Conservation (phyloP, 176 grass and related monocot genomes). For the Triticum dicoccoides region DNA sequence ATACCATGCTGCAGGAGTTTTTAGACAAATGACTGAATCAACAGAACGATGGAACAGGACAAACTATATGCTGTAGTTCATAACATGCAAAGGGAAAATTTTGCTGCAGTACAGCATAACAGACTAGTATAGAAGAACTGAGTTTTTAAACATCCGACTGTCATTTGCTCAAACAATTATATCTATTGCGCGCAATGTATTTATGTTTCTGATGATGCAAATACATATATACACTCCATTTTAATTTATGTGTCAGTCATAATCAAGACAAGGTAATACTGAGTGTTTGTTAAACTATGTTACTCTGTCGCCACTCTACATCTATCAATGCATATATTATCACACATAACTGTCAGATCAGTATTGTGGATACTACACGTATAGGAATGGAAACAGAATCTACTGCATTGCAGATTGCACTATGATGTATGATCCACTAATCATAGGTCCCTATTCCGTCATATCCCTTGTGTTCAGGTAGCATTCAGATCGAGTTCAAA, state of each 20-base stretch:
- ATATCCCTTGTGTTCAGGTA: neutral
- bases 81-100: neutral
- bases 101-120: neutral
- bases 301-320: neutral
- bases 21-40: conserved; percentile 22
- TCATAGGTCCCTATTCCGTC: neutral
- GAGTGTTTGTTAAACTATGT: neutral
- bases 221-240: neutral
- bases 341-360: neutral
- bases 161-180: neutral
- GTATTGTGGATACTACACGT: neutral
- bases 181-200: neutral
- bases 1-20: conserved; percentile 50
- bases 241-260: neutral
- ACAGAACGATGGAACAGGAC: neutral
- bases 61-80: neutral
- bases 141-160: neutral
- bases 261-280: neutral
- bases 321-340: neutral
- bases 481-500: neutral
- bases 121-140: neutral
- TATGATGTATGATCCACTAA: neutral
- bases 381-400: neutral
- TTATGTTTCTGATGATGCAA: neutral
- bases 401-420: neutral